phyloP scores from a whole-genome alignment of 2,329 filamentous ascomycete species.

The Lachnellula suecica region DNA sequence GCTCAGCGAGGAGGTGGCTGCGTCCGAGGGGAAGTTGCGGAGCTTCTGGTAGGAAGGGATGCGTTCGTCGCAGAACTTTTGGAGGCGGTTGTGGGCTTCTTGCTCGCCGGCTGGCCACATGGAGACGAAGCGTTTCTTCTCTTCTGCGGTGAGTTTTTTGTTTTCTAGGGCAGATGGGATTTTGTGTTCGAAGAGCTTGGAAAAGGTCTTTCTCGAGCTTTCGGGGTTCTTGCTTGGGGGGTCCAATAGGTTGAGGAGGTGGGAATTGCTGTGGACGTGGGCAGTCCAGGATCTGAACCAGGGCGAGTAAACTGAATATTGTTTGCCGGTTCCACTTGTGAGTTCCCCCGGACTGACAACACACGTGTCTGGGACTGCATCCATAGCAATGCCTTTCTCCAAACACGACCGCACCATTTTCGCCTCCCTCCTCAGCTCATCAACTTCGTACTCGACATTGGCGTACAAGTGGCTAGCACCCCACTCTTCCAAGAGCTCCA shows the following conservation, averaged over 20 bases:
- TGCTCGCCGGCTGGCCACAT: slow-evolving; percentile 77
- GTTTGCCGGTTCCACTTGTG: slow-evolving; percentile 66
- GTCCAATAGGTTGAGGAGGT: slow-evolving; percentile 63
- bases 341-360: slow-evolving; percentile 74
- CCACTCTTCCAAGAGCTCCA: slow-evolving; percentile 70
- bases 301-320: slow-evolving; percentile 81
- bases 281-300: slow-evolving; percentile 79
- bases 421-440: slow-evolving; percentile 79
- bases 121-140: slow-evolving; percentile 53
- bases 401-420: slow-evolving; percentile 60
- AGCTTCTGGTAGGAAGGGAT: slow-evolving; percentile 60
- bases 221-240: slow-evolving; percentile 55
- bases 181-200: slow-evolving; percentile 55
- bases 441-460: slow-evolving; percentile 90
- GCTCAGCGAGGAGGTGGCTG: slow-evolving; percentile 67
- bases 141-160: slow-evolving; percentile 60
- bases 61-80: slow-evolving; percentile 66
- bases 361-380: slow-evolving; percentile 78
- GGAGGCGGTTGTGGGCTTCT: slow-evolving; percentile 63
- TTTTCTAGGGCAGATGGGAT: slow-evolving; percentile 63
- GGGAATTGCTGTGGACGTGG: slow-evolving; percentile 67
- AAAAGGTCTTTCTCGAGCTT: slow-evolving; percentile 43
- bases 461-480: slow-evolving; percentile 72
- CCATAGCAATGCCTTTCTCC: slow-evolving; percentile 64
- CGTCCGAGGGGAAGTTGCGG: slow-evolving; percentile 64